These are phyloP conservation scores for Leersia perrieri DNA, from an alignment of 176 grass and related monocot species.

Conservation along the genomic window DNA sequence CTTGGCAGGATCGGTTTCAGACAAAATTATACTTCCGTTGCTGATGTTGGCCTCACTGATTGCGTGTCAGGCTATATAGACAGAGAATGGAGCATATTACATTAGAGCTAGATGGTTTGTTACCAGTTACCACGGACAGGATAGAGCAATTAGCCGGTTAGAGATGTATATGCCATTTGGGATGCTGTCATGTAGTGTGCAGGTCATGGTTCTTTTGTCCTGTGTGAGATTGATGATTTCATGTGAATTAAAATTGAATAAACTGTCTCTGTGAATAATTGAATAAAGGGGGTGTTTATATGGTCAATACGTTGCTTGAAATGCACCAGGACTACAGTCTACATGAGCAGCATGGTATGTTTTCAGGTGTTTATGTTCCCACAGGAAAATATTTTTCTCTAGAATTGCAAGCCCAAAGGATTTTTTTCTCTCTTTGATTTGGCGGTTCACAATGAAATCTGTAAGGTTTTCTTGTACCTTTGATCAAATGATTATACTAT, in stretches of 20 bases:
- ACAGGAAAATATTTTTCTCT: background rate
- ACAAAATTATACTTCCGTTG: slow-evolving; percentile 12
- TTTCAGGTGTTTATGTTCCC: too few species aligned
- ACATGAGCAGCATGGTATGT: too few species aligned
- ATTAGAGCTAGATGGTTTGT: background rate
- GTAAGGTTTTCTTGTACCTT: background rate
- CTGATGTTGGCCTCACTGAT: slow-evolving; percentile 21
- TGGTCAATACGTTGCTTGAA: background rate
- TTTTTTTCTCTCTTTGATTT: background rate
- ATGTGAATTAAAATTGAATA: slow-evolving; percentile 23
- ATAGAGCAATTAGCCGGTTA: slow-evolving; percentile 33
- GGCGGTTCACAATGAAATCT: background rate
- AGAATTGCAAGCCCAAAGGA: background rate
- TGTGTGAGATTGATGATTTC: background rate
- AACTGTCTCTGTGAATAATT: slow-evolving; percentile 25
- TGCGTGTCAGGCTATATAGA: slow-evolving; percentile 10
- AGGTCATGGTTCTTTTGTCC: background rate
- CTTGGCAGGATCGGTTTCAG: slow-evolving; percentile 16
- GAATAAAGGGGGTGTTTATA: background rate
- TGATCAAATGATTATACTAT: background rate
- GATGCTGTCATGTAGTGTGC: background rate
- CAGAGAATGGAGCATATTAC: background rate
- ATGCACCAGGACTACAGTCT: background rate
- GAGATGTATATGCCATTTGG: background rate
- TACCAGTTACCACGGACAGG: slow-evolving; percentile 19